Evolutionary conservation across 257 asterid species (phyloP), one percentile per base, ranked within the genome.

Genomic region (Solanum chiquidenum): DNA sequence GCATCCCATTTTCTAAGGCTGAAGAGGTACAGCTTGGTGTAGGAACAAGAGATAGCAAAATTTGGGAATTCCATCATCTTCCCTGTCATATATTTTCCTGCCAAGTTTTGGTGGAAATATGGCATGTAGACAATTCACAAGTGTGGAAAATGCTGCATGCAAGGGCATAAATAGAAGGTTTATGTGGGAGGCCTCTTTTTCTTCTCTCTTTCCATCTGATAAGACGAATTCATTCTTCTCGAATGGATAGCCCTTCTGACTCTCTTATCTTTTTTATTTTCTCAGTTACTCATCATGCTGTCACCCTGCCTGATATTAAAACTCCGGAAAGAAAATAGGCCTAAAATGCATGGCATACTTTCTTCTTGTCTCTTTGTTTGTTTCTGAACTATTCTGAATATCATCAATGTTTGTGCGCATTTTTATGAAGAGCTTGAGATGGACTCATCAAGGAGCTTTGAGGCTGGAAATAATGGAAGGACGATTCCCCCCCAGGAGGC

Each of bases 401-500:
- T 82, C 69, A 49, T 80, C n/a, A 23, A 40, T 85, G 42, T 25
- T 10, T 68, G 66, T 40, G 20, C n/a, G 0, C 64, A 38, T 62
- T 40, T 85, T 85, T 14, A 27, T 29, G 7, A 92, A 95, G 98
- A 96, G 86, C 96, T 95, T 52, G 99, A 96, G 83, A 89, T 90
- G 55, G 98, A 96, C 89, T 90, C 93, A 68, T 88, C 83, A 27
- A 95, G 86, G 89, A 91, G 88, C 62, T 93, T 90, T 83, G 98
- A 95, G 42, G 91, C 37, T 37, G 98, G 95, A 83, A 98, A 93
- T 86, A 91, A 92, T 12, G 92, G 94, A 25, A 92, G 94, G 86
- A 90, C 88, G 89, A 91, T 94, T 89, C 92, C 98, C 71, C 98
- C 99, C 40, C 98, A 94, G 86, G 97, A 94, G 89, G 98, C 99